Base-by-base conservation (phyloP, 1,284 basidiomycete species). In the Trametes hirsuta region DNA sequence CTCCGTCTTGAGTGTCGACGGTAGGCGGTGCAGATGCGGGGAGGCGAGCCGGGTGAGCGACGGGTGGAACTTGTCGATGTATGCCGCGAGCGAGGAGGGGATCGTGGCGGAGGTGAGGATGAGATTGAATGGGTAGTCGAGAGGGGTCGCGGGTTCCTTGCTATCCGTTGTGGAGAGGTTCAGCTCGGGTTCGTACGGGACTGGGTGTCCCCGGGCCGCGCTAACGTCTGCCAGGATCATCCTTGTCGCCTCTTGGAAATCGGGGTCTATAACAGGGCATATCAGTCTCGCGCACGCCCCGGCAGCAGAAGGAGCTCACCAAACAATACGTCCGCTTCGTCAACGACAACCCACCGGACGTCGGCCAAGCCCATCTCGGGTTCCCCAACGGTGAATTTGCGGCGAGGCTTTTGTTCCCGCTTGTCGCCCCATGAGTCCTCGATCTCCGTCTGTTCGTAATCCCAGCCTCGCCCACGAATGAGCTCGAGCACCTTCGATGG, bases 321-420 rank as follows among this genome's bases (percentile, higher is more conserved):
- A 56, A 95, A 88, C n/a, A 95, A 77, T 35, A 95, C 85, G 70
- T 97, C 94, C 0, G 94, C 93, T 71, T 97, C 94, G 65, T 96
- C 94, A 2, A 95, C 78, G 1, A 95, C 81, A 6, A 96, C 85
- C 91, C 93, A 95, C 68, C 95, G 91, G 0, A 95, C 77, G 47
- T 83, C 81, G 52, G 79, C 79, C 22, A 92, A 74, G 0, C 84
- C 79, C 72, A 90, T 80, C 66, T 85, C 81, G 1, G 84, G 80
- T 47, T 80, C 74, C 8, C 77, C 78, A 18, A 78, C 67, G 53
- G 70, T 73, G 50, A 74, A 77, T 42, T 69, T 72, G 39, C 71
- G 59, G 57, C 58, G 67, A 21, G 55, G 14, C 61, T 47, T 64
- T n/a, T 67, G 65, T 24, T 37, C 66, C 53, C 18, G 21, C 18